These are phyloP conservation scores for Biancaea sappan DNA, from an alignment of 306 rosid genomes.

Conservation along the genomic window DNA sequence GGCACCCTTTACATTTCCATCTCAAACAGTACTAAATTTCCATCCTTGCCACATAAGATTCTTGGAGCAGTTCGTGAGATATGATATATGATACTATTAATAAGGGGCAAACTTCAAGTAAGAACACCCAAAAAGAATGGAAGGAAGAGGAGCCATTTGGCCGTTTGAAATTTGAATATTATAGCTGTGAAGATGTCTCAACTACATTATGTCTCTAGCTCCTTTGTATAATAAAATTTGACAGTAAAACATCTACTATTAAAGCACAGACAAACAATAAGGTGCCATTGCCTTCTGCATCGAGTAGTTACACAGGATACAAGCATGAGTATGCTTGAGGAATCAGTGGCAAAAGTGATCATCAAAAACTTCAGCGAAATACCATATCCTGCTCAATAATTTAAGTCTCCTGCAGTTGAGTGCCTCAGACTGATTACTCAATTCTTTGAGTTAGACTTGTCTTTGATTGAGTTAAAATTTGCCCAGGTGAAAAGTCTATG, in stretches of 20 bases:
- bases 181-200: conserved; percentile 13
- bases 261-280: conserved; percentile 17
- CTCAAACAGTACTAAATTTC: neutral
- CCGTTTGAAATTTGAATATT: conserved; percentile 22
- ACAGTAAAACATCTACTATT: conserved; percentile 20
- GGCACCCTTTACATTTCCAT: neutral
- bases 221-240: conserved; percentile 31
- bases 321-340: conserved; percentile 25
- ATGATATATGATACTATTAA: neutral
- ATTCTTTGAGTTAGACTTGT: conserved; percentile 36
- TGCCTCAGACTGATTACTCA: conserved; percentile 41
- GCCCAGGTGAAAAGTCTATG: conserved; percentile 53
- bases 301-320: conserved; percentile 34
- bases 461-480: conserved; percentile 42
- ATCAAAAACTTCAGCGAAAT: conserved; percentile 15
- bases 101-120: neutral
- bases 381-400: conserved; percentile 22
- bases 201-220: conserved; percentile 25
- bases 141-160: neutral
- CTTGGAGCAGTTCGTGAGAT: neutral
- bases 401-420: neutral
- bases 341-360: conserved; percentile 19
- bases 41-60: neutral
- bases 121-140: neutral
- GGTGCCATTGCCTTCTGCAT: conserved; percentile 23